Evolutionary conservation across 768 basidiomycete genomes (phyloP).

Genomic region (Exsudoporus frostii): DNA sequence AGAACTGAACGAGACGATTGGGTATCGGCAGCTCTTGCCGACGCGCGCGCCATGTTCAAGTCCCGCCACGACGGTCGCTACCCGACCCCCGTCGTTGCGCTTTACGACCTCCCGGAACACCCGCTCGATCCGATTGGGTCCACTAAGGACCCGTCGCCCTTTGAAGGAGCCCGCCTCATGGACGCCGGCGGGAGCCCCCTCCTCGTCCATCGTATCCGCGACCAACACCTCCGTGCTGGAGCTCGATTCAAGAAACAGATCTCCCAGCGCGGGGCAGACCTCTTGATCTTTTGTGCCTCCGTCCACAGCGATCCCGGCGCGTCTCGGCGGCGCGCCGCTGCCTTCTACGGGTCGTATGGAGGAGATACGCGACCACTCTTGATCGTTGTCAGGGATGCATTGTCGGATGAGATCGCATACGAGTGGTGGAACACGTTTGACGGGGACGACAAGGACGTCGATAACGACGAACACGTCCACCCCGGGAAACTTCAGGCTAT

Average conservation of each 20-base stretch:
- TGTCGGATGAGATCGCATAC: slow-evolving; percentile 16
- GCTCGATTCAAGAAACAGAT: slow-evolving; percentile 25
- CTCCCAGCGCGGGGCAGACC: slow-evolving; percentile 22
- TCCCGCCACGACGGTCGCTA: slow-evolving; percentile 7
- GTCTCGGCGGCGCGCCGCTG: slow-evolving; percentile 11
- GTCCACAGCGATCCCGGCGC: background rate
- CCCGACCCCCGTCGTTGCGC: slow-evolving; percentile 16
- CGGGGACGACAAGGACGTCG: slow-evolving; percentile 3
- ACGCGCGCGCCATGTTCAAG: slow-evolving; percentile 24
- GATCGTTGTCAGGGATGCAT: slow-evolving; percentile 22
- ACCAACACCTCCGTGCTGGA: slow-evolving; percentile 21
- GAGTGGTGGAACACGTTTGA: slow-evolving; percentile 21
- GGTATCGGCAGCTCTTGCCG: slow-evolving; percentile 19
- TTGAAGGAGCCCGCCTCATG: slow-evolving; percentile 23
- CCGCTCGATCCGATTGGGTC: slow-evolving; percentile 1
- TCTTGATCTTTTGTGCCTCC: slow-evolving; percentile 24
- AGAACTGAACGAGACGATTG: slow-evolving; percentile 17
- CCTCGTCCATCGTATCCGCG: slow-evolving; percentile 20
- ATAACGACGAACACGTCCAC: background rate
- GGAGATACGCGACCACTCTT: slow-evolving; percentile 27
- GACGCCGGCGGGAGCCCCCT: slow-evolving; percentile 14
- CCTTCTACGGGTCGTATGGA: slow-evolving; percentile 22
- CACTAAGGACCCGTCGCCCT: slow-evolving; percentile 12
- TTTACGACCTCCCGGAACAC: slow-evolving; percentile 23
- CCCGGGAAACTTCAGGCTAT: slow-evolving; percentile 15